phyloP scores from a whole-genome alignment of 768 basidiomycete species.

The Plicaturopsis crispa region DNA sequence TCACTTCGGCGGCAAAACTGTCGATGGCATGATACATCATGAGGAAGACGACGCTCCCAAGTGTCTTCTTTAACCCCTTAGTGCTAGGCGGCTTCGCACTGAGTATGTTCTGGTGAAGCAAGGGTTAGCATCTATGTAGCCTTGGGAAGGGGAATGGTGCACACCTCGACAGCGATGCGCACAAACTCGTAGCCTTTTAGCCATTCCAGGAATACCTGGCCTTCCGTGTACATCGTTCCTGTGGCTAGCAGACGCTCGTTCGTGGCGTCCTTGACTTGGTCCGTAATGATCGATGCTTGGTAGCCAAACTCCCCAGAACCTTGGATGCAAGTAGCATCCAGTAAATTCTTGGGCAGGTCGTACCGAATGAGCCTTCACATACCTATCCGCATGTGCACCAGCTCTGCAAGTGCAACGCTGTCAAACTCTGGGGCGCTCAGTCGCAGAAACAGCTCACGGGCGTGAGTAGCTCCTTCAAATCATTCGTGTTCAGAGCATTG shows the following conservation, averaged over 20 bases:
- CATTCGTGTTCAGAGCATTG: too few relatives aligned
- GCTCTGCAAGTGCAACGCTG: too few relatives aligned
- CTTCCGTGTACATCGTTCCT: too few relatives aligned
- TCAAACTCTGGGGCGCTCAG: too few relatives aligned
- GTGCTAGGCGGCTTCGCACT: constrained; percentile 28
- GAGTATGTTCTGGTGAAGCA: constrained; percentile 24
- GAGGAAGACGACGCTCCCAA: constrained; percentile 32
- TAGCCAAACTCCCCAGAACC: too few relatives aligned
- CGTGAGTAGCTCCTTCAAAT: too few relatives aligned
- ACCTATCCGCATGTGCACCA: too few relatives aligned
- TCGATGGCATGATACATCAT: constrained; percentile 36
- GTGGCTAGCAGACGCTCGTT: constrained; percentile 7
- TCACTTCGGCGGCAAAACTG: constrained; percentile 35
- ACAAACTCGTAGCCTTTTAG: constrained; percentile 31
- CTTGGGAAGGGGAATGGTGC: constrained; percentile 5
- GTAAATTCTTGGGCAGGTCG: too few relatives aligned
- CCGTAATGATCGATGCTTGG: too few relatives aligned
- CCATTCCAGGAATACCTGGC: constrained; percentile 37
- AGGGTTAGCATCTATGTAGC: constrained; percentile 3
- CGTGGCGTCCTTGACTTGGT: constrained; percentile 1
- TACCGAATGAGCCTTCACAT: too few relatives aligned
- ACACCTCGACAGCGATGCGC: constrained; percentile 28
- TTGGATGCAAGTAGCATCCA: too few relatives aligned
- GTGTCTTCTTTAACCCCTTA: constrained; percentile 26
- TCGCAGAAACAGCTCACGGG: too few relatives aligned